Conservation (phyloP, 2,329 filamentous ascomycete genomes). For the Penicillium sp. region DNA sequence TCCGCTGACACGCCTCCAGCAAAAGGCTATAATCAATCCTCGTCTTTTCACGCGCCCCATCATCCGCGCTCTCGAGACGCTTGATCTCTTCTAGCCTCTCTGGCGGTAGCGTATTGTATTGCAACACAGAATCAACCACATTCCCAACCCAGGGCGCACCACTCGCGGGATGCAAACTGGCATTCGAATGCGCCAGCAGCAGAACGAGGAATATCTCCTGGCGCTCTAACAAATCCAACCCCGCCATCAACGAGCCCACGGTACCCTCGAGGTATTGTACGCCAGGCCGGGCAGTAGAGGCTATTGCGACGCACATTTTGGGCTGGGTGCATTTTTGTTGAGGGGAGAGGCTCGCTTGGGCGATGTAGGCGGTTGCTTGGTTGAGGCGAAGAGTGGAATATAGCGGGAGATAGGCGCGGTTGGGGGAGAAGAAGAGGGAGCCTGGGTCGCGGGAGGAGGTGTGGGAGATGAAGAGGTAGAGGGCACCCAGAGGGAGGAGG, state of each 20-base stretch:
- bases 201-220: slow-evolving; percentile 40
- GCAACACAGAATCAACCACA: neutral
- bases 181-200: slow-evolving; percentile 44
- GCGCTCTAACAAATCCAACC: slow-evolving; percentile 39
- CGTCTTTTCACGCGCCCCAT: neutral
- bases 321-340: neutral
- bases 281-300: slow-evolving; percentile 38
- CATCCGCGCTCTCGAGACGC: neutral
- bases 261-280: slow-evolving; percentile 40
- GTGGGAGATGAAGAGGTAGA: neutral
- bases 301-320: slow-evolving; percentile 39
- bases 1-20: slow-evolving; percentile 36
- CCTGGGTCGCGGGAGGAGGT: neutral
- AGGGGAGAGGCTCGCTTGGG: neutral
- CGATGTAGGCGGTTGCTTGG: neutral
- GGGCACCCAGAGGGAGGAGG: neutral
- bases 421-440: neutral
- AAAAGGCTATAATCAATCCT: slow-evolving; percentile 41
- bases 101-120: neutral
- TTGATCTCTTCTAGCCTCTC: neutral
- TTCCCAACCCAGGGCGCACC: neutral
- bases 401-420: neutral
- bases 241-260: slow-evolving; percentile 43
- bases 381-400: neutral
- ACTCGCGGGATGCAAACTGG: slow-evolving; percentile 33